These are phyloP conservation scores for Emergomyces orientalis DNA, from an alignment of 2,329 filamentous ascomycete genomes.

Conservation along the genomic window DNA sequence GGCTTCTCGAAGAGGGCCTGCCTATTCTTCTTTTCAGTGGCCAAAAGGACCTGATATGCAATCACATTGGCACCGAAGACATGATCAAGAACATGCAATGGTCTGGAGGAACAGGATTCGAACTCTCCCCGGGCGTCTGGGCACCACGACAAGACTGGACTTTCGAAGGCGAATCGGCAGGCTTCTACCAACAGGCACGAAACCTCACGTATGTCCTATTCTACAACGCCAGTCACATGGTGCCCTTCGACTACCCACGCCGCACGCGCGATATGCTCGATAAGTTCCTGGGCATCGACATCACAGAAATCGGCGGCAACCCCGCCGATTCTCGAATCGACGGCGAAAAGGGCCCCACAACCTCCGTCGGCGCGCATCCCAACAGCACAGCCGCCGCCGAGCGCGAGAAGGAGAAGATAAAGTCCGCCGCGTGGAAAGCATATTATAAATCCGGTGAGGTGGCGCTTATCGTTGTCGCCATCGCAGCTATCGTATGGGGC, in stretches of 20 bases:
- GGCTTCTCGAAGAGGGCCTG: conserved; percentile 61
- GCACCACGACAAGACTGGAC: conserved; percentile 90
- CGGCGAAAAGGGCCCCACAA: conserved; percentile 71
- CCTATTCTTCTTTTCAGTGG: conserved; percentile 85
- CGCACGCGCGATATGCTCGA: conserved; percentile 93
- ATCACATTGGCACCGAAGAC: conserved; percentile 86
- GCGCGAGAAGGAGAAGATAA: conserved; percentile 61
- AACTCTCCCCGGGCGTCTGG: conserved; percentile 75
- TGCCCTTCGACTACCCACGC: conserved; percentile 84
- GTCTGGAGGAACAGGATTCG: conserved; percentile 87
- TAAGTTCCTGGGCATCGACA: conserved; percentile 88
- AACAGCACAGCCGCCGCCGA: conserved; percentile 60
- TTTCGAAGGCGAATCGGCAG: conserved; percentile 78
- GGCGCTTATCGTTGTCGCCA: conserved; percentile 69
- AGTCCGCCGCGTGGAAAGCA: conserved; percentile 77
- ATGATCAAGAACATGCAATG: conserved; percentile 84
- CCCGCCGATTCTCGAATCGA: conserved; percentile 74
- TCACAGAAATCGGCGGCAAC: conserved; percentile 71
- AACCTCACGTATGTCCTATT: conserved; percentile 95
- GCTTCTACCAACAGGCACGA: conserved; percentile 87
- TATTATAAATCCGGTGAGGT: conserved; percentile 83
- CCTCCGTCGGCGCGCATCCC: conserved; percentile 64
- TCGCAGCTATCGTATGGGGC: conserved; percentile 66
- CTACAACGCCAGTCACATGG: conserved; percentile 96
- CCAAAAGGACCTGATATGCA: conserved; percentile 91